These are phyloP conservation scores for Chlamydomonas eustigma DNA, from an alignment of 139 green algal genomes.

Conservation along the genomic window DNA sequence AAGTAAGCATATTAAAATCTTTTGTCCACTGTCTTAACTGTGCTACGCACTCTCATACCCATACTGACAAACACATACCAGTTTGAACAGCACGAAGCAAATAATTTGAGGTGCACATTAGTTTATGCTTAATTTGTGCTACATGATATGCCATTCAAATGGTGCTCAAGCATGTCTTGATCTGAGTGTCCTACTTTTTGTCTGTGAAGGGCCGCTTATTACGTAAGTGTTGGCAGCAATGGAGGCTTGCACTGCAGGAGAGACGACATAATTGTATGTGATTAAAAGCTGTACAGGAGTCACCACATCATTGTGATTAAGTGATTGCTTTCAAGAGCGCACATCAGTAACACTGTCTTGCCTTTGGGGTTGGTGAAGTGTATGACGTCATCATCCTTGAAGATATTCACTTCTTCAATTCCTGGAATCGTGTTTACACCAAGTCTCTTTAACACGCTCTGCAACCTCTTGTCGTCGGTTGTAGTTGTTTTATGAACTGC, in stretches of 20 bases:
- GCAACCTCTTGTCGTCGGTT: conserved; percentile 96
- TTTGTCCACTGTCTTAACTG: no score
- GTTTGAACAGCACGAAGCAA: not conserved
- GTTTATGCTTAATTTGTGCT: conserved; percentile 3
- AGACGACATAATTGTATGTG: not conserved
- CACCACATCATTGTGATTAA: not conserved
- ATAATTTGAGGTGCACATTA: not conserved
- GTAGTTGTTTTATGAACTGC: conserved; percentile 93
- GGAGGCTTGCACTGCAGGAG: conserved; percentile 90
- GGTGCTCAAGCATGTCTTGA: no score
- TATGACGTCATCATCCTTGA: conserved; percentile 87
- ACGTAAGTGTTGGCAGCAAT: conserved; percentile 99
- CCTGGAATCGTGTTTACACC: conserved; percentile 98
- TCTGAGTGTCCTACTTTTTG: conserved; percentile 53
- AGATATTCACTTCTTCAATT: conserved; percentile 99
- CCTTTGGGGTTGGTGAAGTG: conserved; percentile 97
- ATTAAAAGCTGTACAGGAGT: no score
- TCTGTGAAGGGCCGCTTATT: conserved; percentile 80
- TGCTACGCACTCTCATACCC: no score
- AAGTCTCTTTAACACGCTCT: conserved; percentile 96
- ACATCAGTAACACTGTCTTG: conserved; percentile 16
- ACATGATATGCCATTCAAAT: no score
- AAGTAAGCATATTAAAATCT: not conserved
- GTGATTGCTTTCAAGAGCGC: not conserved
- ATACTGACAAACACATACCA: no score